Conservation (phyloP, 371 early-diverging fungal genomes). For the Mortierella sp. region DNA sequence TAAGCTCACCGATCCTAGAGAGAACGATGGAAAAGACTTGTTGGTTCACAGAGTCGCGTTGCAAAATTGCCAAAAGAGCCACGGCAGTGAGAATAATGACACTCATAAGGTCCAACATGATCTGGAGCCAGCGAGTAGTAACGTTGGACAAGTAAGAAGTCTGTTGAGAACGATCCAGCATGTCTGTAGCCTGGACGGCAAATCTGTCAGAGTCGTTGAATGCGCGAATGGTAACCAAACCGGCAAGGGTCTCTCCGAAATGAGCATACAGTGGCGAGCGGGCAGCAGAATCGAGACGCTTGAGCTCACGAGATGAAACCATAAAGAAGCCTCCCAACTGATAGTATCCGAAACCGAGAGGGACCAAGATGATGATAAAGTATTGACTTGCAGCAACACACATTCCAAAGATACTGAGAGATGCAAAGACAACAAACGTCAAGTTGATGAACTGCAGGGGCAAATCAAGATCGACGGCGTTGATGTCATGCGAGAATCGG, state of each 20-base stretch:
- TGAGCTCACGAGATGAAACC: conserved; percentile 65
- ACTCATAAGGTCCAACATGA: conserved; percentile 60
- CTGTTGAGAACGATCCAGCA: conserved; percentile 59
- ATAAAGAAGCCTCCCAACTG: conserved; percentile 67
- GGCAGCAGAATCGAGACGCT: conserved; percentile 62
- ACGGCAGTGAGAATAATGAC: conserved; percentile 9
- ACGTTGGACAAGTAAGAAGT: conserved; percentile 32
- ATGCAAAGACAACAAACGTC: conserved; percentile 26
- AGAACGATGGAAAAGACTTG: conserved; percentile 36
- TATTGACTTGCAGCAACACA: conserved; percentile 27
- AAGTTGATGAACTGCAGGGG: conserved; percentile 37
- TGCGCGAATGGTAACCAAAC: conserved; percentile 68
- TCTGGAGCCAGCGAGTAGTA: conserved; percentile 46
- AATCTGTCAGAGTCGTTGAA: conserved; percentile 44
- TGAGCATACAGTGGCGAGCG: conserved; percentile 63
- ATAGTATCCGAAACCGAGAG: conserved; percentile 27
- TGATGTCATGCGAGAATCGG: conserved; percentile 84
- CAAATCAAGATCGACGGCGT: conserved; percentile 70
- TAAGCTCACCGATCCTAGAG: conserved; percentile 22
- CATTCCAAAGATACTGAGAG: conserved; percentile 27
- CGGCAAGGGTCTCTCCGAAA: conserved; percentile 66
- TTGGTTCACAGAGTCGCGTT: conserved; percentile 16
- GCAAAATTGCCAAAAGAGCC: conserved; percentile 33
- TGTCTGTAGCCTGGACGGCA: conserved; percentile 26
- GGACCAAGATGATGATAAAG: conserved; percentile 36